Base-by-base conservation (phyloP, 768 basidiomycete species). In the Kwoniella heveanensis region DNA sequence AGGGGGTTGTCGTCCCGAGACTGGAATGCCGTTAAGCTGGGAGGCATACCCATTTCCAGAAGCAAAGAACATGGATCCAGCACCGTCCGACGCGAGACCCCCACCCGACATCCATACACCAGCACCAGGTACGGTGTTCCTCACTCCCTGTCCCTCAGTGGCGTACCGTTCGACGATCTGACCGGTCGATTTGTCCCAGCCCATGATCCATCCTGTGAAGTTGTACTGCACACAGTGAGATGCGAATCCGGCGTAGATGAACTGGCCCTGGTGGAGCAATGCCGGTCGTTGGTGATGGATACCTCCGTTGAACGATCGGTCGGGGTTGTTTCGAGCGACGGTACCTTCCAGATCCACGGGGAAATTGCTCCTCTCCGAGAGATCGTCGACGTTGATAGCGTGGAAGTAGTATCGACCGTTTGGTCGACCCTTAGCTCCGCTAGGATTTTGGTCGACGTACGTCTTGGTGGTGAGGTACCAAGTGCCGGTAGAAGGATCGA, bases 201-300 rank as follows among this genome's bases (percentile, higher is more conserved):
- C 60, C 60, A 62, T 62, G 39, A 62, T 62, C 60, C 60, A 62
- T 36, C 60, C 60, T 21, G 60, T 62, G 27, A 62, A 62, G 60
- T 62, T 62, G 53, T 62, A 62, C 44, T 62, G 60, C 3, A 62
- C 60, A 32, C 60, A 62, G 21, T 62, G 60, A 13, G 60, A 62
- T 46, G 60, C 60, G 53, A 62, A 62, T 15, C 60, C 60, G 19
- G 60, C 60, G 24, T 62, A 62, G 53, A 62, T 62, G 53, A 25
- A 62, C 44, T 62, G 60, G 15, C 60, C 60, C 27, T 54, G 53
- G 17, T 62, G 60, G 1, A 62, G 51, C 10, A 62, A 30, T 13
- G 60, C 60, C 9, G 60, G 60, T 62, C 60, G 22, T 49, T 62
- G 60, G 48, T 54, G 60, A 15, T 62, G 60, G 22, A 62, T 62